phyloP scores from a whole-genome alignment of 495 filamentous ascomycete species.

The Neurospora cerealis region DNA sequence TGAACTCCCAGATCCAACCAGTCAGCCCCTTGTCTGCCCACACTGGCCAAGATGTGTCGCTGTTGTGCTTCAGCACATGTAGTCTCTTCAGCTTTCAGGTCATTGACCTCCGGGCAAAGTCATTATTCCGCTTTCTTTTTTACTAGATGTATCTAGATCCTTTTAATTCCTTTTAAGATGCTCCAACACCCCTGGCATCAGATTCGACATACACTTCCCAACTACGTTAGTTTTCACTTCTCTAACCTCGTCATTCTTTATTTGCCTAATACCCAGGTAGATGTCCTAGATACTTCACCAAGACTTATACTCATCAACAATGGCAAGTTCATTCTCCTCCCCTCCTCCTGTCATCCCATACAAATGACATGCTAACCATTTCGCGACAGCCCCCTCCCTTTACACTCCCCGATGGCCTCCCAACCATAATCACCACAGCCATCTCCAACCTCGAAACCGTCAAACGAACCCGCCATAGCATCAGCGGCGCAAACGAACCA shows the following conservation, averaged over 20 bases:
- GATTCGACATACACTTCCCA: background rate
- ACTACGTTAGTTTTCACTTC: background rate
- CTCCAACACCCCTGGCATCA: background rate
- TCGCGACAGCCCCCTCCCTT: background rate
- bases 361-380: background rate
- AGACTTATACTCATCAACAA: background rate
- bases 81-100: background rate
- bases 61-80: background rate
- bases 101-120: background rate
- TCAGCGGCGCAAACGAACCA: constrained; percentile 3
- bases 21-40: background rate
- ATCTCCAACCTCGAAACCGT: background rate
- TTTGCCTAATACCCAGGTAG: background rate
- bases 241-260: background rate
- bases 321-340: background rate
- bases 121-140: background rate
- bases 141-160: background rate
- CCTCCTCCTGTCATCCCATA: background rate
- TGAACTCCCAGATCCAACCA: background rate
- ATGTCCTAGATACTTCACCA: background rate
- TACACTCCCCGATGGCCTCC: constrained; percentile 2
- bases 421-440: constrained; percentile 2
- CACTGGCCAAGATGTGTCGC: background rate
- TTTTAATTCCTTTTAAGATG: too few relatives aligned
- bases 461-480: constrained; percentile 3